Evolutionary conservation across 208 protist species (phyloP), one percentile per base, ranked within the genome.

Genomic region (Leishmania aethiopica): DNA sequence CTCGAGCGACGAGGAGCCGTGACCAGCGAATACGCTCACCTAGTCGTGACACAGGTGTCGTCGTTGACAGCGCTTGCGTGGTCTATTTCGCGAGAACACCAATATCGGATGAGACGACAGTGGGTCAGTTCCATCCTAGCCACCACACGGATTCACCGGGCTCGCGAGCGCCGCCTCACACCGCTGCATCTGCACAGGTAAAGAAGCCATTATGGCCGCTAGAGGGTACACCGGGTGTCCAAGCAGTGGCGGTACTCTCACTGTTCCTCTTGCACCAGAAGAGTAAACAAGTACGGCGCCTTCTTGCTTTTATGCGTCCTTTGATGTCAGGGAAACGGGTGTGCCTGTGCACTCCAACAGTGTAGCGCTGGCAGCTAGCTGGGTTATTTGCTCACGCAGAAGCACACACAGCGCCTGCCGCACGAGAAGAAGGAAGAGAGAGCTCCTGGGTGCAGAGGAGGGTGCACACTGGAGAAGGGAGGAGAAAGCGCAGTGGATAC

Each of bases 1-100:
- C 78, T 96, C 91, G 0, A 95, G 80, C 59, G 96, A 73, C 40
- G 92, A 91, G 11, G 90, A 78, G 79, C 88, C 94, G 47, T 81
- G 77, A 35, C 86, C 82, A 45, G 92, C 91, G 51, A 45, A 88
- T 88, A 42, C 81, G 80, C 15, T 97, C 91, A 32, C 81, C 90
- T 49, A 97, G 40, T 32, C 84, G 51, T 19, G 87, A 87, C 62
- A 86, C 73, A 28, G 87, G 79, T 28, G 86, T 82, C 45, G 66
- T 64, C 75, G 81, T 77, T 25, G 82, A 62, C 60, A 84, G 69
- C 6, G 90, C 77, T 51, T 79, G 80, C 47, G 80, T 83, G 67
- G 90, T 87, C 66, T 92, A 66, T 49, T 91, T 91, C n/a, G 87
- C 53, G 5, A 88, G 81, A 22, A 8, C 2, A 70, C 78, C 55